These are phyloP conservation scores for Ormosia semicastrata DNA, from an alignment of 306 rosid species.

Conservation along the genomic window DNA sequence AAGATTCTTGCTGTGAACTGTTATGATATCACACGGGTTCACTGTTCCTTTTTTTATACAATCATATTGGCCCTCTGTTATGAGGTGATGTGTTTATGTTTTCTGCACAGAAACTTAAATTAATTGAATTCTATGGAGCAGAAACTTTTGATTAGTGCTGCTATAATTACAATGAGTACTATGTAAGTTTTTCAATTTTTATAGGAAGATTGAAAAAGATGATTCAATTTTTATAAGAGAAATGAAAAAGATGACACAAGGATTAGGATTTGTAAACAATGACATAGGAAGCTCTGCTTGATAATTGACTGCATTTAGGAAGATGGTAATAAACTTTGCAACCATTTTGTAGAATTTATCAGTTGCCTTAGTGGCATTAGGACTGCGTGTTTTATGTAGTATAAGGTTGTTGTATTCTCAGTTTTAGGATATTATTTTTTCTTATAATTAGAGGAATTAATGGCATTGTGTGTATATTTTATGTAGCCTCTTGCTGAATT, in stretches of 20 bases:
- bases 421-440: not conserved
- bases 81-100: not conserved
- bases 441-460: not conserved
- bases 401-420: not conserved
- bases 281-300: not conserved
- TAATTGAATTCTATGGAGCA: not conserved
- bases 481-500: not conserved
- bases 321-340: not conserved
- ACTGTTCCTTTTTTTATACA: not conserved
- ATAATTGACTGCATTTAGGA: not conserved
- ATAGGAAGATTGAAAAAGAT: not conserved
- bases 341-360: conserved; percentile 1
- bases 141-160: not conserved
- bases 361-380: not conserved
- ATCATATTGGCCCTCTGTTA: not conserved
- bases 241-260: not conserved
- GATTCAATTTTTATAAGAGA: not conserved
- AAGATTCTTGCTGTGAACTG: not conserved
- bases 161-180: not conserved
- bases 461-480: not conserved
- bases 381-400: not conserved
- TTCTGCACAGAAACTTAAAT: not conserved
- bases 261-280: not conserved
- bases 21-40: not conserved
- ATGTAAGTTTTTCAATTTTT: not conserved